Conservation (phyloP, 768 basidiomycete genomes). For the Tulasnella sp. region DNA sequence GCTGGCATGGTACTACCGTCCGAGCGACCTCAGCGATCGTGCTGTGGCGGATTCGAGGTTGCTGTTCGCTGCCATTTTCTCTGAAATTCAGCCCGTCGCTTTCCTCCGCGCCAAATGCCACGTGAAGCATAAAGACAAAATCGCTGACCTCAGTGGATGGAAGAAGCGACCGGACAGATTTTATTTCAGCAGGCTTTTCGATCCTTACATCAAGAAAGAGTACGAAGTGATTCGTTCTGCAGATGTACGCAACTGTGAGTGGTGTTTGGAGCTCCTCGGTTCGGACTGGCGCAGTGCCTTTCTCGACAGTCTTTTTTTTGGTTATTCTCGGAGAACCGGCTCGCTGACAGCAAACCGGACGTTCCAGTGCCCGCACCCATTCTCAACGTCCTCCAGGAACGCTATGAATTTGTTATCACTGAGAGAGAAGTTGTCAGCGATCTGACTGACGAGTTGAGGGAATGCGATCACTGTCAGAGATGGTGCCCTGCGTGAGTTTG, state of each 20-base stretch:
- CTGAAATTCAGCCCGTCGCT: slow-evolving; percentile 91
- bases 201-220: slow-evolving; percentile 97
- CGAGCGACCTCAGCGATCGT: slow-evolving; percentile 91
- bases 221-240: slow-evolving; percentile 89
- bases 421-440: slow-evolving; percentile 92
- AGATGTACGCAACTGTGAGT: slow-evolving; percentile 83
- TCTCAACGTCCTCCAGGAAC: slow-evolving; percentile 64
- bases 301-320: background rate
- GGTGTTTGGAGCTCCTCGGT: slow-evolving; percentile 28
- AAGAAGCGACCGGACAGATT: slow-evolving; percentile 93
- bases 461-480: slow-evolving; percentile 77
- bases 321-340: background rate
- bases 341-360: slow-evolving; percentile 4
- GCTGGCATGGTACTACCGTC: slow-evolving; percentile 95
- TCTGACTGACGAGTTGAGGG: slow-evolving; percentile 78
- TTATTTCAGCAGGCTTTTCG: slow-evolving; percentile 93
- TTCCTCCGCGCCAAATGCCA: slow-evolving; percentile 90
- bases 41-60: slow-evolving; percentile 86
- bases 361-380: slow-evolving; percentile 67
- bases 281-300: background rate
- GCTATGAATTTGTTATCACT: slow-evolving; percentile 93
- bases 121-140: slow-evolving; percentile 93
- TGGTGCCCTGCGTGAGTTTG: slow-evolving; percentile 81
- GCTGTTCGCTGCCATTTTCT: slow-evolving; percentile 92
- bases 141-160: slow-evolving; percentile 88